Evolutionary conservation across 1,284 basidiomycete genomes (phyloP).

Genomic region (Microbotryum intermedium): DNA sequence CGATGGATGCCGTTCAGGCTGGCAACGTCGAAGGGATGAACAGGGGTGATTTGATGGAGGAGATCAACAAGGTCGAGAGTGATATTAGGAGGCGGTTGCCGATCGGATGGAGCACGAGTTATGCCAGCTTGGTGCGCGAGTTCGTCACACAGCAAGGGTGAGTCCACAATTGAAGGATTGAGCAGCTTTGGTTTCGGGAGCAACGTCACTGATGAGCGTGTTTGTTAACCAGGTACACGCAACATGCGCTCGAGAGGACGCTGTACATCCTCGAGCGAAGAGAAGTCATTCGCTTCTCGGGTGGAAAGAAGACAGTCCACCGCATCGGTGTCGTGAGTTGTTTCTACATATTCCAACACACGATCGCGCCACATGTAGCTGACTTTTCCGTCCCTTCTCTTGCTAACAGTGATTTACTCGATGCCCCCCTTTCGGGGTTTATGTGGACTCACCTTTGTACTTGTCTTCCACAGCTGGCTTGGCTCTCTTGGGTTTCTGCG

Average conservation of each 20-base stretch:
- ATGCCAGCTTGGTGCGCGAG: constrained; percentile 86
- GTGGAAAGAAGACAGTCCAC: constrained; percentile 29
- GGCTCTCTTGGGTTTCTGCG: no score
- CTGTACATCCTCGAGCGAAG: constrained; percentile 90
- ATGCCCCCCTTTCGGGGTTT: no score
- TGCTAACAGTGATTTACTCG: no score
- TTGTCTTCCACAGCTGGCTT: no score
- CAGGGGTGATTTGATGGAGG: constrained; percentile 84
- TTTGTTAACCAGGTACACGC: constrained; percentile 49
- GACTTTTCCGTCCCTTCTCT: no score
- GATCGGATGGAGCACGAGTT: constrained; percentile 90
- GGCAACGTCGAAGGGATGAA: constrained; percentile 87
- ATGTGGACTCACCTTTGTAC: no score
- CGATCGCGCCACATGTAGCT: no score
- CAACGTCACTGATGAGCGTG: background rate
- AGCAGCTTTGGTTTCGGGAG: background rate
- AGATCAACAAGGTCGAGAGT: constrained; percentile 85
- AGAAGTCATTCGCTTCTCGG: constrained; percentile 81
- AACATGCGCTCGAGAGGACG: constrained; percentile 85
- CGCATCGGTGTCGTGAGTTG: constrained; percentile 27
- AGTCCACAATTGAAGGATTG: constrained; percentile 39
- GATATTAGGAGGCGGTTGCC: constrained; percentile 82
- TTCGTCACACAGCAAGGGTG: constrained; percentile 90
- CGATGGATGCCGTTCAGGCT: constrained; percentile 97
- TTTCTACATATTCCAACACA: no score